Evolutionary conservation across 768 basidiomycete species (phyloP), one percentile per base, ranked within the genome.

Genomic region (Cyclocybe cylindracea): DNA sequence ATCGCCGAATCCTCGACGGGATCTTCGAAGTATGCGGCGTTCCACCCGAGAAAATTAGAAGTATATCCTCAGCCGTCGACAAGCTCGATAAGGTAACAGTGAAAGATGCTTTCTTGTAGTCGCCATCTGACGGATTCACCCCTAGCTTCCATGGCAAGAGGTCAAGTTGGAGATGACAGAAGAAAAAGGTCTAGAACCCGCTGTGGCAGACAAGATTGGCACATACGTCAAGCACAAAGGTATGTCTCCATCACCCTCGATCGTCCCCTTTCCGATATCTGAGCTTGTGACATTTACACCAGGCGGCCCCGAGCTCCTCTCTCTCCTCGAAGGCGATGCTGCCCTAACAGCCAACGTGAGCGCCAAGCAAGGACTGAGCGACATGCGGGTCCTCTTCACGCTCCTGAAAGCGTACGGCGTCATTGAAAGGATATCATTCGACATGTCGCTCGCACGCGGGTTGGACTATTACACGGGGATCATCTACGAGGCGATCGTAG

Each of bases 381-480:
- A 99, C 61, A 98, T 98, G 94, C 77, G 71, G 18, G 72, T 89
- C 34, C 73, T 98, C 19, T 96, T 98, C 71, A 80, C 75, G 7
- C 87, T 93, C 55, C 83, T 99, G 10, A 75, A 83, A 33, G 84
- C 91, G 0, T 97, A 92, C 70, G 79, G 82, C 31, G 84, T 95
- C 19, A 60, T 89, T 10, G 82, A 89, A 24, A 57, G 94, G 91
- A 82, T 99, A 61, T 95, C 92, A 2, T 98, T 99, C 65, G 96
- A 99, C 69, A 81, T 98, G 57, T 97, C 94, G 2, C 84, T 99
- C 11, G 96, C 96, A n/a, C 88, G 96, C 32, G 97, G 96, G 36
- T 80, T 98, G 16, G 97, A 98, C 69, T 98, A 99, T 71, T 98
- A 99, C 72, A 99, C 96, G 2, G 97, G 97, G 13, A 87, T 99